Conservation (phyloP, 805 yeast species). For the Kurtzmaniella cleridarum region DNA sequence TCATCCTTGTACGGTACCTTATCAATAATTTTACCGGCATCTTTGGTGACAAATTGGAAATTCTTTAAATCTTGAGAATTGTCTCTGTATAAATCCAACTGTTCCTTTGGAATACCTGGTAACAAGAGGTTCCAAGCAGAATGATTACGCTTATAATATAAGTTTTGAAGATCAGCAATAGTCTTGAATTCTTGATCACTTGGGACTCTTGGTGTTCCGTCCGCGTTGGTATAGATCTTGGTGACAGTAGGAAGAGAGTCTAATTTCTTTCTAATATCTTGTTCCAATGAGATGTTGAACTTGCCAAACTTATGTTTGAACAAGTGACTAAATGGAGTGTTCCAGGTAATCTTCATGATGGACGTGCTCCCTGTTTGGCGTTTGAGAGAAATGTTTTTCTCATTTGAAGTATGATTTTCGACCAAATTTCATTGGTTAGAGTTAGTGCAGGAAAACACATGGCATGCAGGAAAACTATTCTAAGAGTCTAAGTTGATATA, state of each 20-base stretch:
- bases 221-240: conserved; percentile 65
- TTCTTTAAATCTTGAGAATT: conserved; percentile 58
- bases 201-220: conserved; percentile 70
- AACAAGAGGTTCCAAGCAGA: conserved; percentile 42
- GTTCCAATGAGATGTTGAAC: conserved; percentile 48
- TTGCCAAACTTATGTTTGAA: conserved; percentile 33
- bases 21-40: conserved; percentile 61
- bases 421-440: conserved; percentile 18
- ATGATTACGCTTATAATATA: conserved; percentile 53
- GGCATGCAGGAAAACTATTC: conserved; percentile 7
- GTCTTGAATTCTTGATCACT: conserved; percentile 65
- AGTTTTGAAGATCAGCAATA: conserved; percentile 63
- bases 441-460: conserved; percentile 3
- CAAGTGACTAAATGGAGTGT: conserved; percentile 33
- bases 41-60: conserved; percentile 47
- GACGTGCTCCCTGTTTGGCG: conserved; percentile 1
- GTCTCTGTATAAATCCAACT: conserved; percentile 50
- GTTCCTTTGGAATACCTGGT: conserved; percentile 47
- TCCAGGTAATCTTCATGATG: conserved; percentile 37
- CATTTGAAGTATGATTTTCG: conserved; percentile 10
- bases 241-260: conserved; percentile 60
- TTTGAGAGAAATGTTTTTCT: not conserved
- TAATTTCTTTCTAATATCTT: conserved; percentile 56
- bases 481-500: too few species aligned
- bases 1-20: conserved; percentile 81